These are phyloP conservation scores for Lavandula angustifolia DNA, from an alignment of 257 asterid genomes.

Conservation along the genomic window DNA sequence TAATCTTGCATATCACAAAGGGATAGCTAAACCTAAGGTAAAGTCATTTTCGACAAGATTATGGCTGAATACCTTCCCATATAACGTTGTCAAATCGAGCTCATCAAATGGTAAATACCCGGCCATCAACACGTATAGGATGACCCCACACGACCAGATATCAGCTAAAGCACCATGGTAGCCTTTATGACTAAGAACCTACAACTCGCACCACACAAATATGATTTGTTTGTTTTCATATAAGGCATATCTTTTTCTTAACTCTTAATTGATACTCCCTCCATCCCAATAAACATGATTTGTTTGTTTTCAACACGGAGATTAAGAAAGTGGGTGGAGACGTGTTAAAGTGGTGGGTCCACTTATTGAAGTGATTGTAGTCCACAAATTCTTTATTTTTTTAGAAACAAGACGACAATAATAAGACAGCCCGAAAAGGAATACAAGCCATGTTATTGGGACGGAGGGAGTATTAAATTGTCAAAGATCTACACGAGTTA, in stretches of 20 bases:
- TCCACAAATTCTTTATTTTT: too few relatives aligned
- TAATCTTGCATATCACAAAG: constrained; percentile 15
- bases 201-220: constrained; percentile 31
- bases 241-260: constrained; percentile 14
- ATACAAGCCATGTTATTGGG: too few relatives aligned
- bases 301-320: too few relatives aligned
- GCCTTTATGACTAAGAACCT: constrained; percentile 98
- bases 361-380: too few relatives aligned
- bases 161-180: constrained; percentile 96
- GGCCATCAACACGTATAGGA: constrained; percentile 91
- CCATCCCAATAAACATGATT: too few relatives aligned
- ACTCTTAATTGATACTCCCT: too few relatives aligned
- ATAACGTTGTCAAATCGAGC: constrained; percentile 88
- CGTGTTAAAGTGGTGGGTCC: too few relatives aligned
- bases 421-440: too few relatives aligned
- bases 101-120: constrained; percentile 99
- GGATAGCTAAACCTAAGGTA: constrained; percentile 12
- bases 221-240: too few relatives aligned
- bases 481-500: constrained; percentile 33
- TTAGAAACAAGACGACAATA: too few relatives aligned
- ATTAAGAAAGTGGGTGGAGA: too few relatives aligned
- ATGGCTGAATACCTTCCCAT: constrained; percentile 70
- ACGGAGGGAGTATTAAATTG: too few relatives aligned
- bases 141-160: constrained; percentile 97
- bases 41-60: constrained; percentile 6